phyloP scores from a whole-genome alignment of 352 stramenopile genomes.

The Globisporangium canariense region DNA sequence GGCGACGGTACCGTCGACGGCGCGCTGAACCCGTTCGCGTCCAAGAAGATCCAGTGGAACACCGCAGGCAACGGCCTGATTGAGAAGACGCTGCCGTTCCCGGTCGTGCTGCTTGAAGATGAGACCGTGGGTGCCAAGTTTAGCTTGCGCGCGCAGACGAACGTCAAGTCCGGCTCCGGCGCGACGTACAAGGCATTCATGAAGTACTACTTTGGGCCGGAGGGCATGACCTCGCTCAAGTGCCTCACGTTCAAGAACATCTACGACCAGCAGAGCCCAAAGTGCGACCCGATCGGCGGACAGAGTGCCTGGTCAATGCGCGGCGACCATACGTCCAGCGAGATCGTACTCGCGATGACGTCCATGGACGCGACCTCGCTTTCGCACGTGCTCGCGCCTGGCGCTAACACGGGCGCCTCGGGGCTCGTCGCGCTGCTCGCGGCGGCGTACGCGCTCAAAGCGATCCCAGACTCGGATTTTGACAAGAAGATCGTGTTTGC shows the following conservation, averaged over 20 bases:
- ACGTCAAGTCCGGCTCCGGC: constrained; percentile 35
- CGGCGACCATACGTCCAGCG: constrained; percentile 39
- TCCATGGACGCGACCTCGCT: constrained; percentile 73
- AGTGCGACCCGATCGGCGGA: constrained; percentile 77
- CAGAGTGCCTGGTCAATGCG: constrained; percentile 71
- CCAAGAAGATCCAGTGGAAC: constrained; percentile 66
- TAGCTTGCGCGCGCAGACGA: constrained; percentile 52
- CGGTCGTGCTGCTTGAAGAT: constrained; percentile 64
- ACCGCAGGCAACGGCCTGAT: constrained; percentile 46
- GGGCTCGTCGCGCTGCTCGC: constrained; percentile 74
- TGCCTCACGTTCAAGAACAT: constrained; percentile 81
- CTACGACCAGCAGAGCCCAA: constrained; percentile 53
- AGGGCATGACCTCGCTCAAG: constrained; percentile 65
- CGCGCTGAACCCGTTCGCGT: constrained; percentile 63
- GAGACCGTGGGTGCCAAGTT: constrained; percentile 35
- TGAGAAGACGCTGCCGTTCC: constrained; percentile 41
- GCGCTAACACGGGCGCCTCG: constrained; percentile 71
- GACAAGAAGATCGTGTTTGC: constrained; percentile 80
- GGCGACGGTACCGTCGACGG: constrained; percentile 55
- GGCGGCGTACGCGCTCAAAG: constrained; percentile 62
- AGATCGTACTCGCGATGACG: constrained; percentile 72
- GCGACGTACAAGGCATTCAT: constrained; percentile 74
- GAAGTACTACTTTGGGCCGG: constrained; percentile 83
- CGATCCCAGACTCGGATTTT: constrained; percentile 56
- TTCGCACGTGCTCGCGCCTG: constrained; percentile 67